phyloP scores from a whole-genome alignment of 2,329 filamentous ascomycete species.

The Diaporthe aspalathi region DNA sequence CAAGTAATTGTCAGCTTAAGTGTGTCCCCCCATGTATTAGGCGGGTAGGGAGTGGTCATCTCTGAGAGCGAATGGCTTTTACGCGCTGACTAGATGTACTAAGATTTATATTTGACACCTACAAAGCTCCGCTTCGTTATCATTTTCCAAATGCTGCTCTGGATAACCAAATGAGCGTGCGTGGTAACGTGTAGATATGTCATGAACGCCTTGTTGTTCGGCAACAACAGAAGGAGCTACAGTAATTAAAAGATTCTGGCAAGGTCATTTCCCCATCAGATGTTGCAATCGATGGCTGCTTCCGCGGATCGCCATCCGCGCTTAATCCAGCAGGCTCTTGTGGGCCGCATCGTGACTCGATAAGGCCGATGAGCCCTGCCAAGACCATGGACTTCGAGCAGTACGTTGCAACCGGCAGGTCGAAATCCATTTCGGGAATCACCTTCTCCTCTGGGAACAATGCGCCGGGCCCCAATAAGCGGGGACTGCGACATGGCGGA shows the following conservation, averaged over 20 bases:
- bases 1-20: too few relatives aligned
- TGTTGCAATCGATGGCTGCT: not conserved
- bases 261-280: not conserved
- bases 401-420: not conserved
- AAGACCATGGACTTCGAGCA: not conserved
- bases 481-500: not conserved
- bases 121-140: too few relatives aligned
- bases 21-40: too few relatives aligned
- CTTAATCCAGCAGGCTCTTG: not conserved
- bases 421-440: conserved; percentile 12
- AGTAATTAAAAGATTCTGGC: not conserved
- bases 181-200: too few relatives aligned
- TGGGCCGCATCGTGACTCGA: not conserved
- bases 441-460: conserved; percentile 36
- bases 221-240: not conserved
- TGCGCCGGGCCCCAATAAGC: not conserved
- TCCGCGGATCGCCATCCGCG: not conserved
- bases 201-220: too few relatives aligned
- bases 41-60: too few relatives aligned
- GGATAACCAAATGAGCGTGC: too few relatives aligned
- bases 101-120: too few relatives aligned
- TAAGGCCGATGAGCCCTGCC: not conserved
- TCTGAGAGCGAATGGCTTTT: too few relatives aligned
- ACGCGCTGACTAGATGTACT: too few relatives aligned
- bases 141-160: too few relatives aligned